Percentiles rank a stretch among this genome's conserved stretches.
These are phyloP conservation scores for Podila epicladia DNA, from an alignment of 192 early-diverging fungal genomes.

Conservation along the genomic window DNA sequence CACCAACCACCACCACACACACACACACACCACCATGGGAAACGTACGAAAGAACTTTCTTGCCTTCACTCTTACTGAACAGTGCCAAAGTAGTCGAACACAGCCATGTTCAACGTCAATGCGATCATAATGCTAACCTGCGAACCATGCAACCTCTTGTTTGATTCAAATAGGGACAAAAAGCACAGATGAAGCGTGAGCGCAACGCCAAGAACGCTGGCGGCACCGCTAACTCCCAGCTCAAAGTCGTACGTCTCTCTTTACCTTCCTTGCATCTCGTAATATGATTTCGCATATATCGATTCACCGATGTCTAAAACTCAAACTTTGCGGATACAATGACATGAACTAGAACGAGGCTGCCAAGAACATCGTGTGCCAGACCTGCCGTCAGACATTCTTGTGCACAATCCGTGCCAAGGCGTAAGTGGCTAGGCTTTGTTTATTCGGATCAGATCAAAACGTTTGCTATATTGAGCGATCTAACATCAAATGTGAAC, in stretches of 20 bases:
- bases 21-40: slow-evolving; percentile 26
- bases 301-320: background rate
- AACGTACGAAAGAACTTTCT: slow-evolving; percentile 17
- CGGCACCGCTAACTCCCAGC: slow-evolving; percentile 63
- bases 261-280: background rate
- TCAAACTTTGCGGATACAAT: background rate
- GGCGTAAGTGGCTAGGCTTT: slow-evolving; percentile 57
- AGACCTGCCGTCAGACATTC: slow-evolving; percentile 83
- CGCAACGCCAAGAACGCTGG: slow-evolving; percentile 66
- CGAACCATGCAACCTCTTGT: background rate
- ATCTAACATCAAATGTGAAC: background rate
- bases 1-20: slow-evolving; percentile 1
- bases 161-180: slow-evolving; percentile 58
- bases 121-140: background rate
- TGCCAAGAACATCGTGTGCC: slow-evolving; percentile 83
- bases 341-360: slow-evolving; percentile 72
- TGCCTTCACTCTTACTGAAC: background rate
- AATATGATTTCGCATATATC: background rate
- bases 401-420: slow-evolving; percentile 80
- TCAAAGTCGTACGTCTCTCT: slow-evolving; percentile 59
- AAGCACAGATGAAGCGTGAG: slow-evolving; percentile 76
- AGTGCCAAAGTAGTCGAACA: background rate
- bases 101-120: background rate
- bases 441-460: too few species aligned
- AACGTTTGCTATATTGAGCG: background rate